A percentile compares a stretch with the other conserved stretches of the same genome.
phyloP scores from a whole-genome alignment of 257 asterid genomes.

The Leonotis leonurus region DNA sequence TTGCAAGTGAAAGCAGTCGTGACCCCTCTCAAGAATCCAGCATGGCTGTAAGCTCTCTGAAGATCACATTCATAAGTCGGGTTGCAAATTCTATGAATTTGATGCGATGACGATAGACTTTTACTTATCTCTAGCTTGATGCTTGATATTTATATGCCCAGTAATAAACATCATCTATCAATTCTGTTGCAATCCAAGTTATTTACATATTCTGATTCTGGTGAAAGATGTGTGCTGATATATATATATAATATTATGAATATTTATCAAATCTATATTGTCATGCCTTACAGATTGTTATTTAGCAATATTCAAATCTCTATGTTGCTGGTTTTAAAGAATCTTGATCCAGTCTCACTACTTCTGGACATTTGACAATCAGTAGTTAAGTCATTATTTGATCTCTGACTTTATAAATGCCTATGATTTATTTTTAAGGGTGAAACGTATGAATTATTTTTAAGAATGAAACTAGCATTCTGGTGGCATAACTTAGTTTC shows the following conservation, averaged over 20 bases:
- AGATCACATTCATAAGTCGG: neutral
- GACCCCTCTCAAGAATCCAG: slow-evolving; percentile 69
- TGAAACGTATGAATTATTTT: neutral
- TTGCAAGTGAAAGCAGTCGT: slow-evolving; percentile 95
- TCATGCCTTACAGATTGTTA: neutral
- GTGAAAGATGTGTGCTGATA: neutral
- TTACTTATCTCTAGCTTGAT: neutral
- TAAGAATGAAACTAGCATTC: slow-evolving; percentile 38
- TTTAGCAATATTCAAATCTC: neutral
- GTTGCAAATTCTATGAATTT: neutral
- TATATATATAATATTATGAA: too few species aligned
- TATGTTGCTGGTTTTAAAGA: too few species aligned
- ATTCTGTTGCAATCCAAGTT: neutral
- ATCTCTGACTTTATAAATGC: neutral
- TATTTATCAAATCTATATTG: neutral
- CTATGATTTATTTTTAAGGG: neutral
- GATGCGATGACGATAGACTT: slow-evolving; percentile 21
- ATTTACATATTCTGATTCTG: slow-evolving; percentile 1
- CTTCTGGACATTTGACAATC: too few species aligned
- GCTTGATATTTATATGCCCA: neutral
- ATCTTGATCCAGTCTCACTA: too few species aligned
- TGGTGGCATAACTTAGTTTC: slow-evolving; percentile 64
- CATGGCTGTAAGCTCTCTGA: slow-evolving; percentile 60
- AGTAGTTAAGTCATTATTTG: neutral
- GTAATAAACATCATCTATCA: neutral